Percentiles rank a stretch among this genome's conserved stretches.
These are phyloP conservation scores for Stipa capillata DNA, from an alignment of 176 grass and related monocot species.

Conservation along the genomic window DNA sequence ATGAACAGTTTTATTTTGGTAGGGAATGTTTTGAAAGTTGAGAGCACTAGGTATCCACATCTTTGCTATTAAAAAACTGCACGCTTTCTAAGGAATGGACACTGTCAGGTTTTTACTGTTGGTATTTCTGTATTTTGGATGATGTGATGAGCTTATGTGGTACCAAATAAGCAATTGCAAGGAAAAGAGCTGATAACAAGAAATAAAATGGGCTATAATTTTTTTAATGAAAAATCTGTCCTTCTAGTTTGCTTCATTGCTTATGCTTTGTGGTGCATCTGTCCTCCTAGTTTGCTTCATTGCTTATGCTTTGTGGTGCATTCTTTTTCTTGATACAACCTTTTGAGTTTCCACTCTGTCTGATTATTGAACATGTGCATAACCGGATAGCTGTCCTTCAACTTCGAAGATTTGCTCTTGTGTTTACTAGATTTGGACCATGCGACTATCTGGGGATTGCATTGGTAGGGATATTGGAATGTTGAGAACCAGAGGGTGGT, in stretches of 20 bases:
- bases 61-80: neutral
- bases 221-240: no score
- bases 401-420: conserved; percentile 51
- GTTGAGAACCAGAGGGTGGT: conserved; percentile 38
- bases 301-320: neutral
- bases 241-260: neutral
- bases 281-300: neutral
- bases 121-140: conserved; percentile 1
- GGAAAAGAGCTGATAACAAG: neutral
- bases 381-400: conserved; percentile 21
- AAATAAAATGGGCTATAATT: neutral
- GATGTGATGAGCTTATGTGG: neutral
- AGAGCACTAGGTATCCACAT: neutral
- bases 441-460: conserved; percentile 47
- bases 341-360: conserved; percentile 10
- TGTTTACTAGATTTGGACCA: conserved; percentile 51
- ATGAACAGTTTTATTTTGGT: conserved; percentile 10
- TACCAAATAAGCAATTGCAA: conserved; percentile 1
- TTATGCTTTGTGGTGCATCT: no score
- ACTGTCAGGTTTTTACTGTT: neutral
- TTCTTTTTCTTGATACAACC: neutral
- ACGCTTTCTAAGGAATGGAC: neutral
- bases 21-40: conserved; percentile 1
- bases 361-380: conserved; percentile 8
- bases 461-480: conserved; percentile 48